Conservation (phyloP, 2,329 filamentous ascomycete species). For the Trichoderma pleuroti region DNA sequence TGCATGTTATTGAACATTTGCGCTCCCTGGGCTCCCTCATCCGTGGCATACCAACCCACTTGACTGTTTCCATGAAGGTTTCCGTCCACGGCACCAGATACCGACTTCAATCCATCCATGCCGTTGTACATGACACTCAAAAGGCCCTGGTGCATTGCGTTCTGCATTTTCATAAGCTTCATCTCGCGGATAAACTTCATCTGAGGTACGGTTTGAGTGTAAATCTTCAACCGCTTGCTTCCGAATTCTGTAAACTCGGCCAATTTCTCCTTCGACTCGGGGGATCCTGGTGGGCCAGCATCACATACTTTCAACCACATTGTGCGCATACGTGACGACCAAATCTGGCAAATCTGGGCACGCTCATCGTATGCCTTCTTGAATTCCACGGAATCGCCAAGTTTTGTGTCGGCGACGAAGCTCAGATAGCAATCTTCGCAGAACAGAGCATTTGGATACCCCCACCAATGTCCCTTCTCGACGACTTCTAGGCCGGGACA, state of each 20-base stretch:
- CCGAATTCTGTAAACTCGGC: constrained; percentile 30
- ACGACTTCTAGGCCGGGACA: constrained; percentile 31
- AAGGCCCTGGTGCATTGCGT: constrained; percentile 34
- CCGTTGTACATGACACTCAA: constrained; percentile 35
- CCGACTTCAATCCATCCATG: constrained; percentile 28
- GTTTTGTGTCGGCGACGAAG: constrained; percentile 29
- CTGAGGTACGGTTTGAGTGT: constrained; percentile 29
- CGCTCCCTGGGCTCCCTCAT: constrained; percentile 33
- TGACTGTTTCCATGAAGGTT: constrained; percentile 34
- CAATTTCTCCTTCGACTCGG: constrained; percentile 26
- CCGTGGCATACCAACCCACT: constrained; percentile 36
- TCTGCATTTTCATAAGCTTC: constrained; percentile 31
- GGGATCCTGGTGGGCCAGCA: constrained; percentile 26
- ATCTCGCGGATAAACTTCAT: constrained; percentile 29
- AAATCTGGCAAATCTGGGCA: constrained; percentile 35
- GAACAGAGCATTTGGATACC: constrained; percentile 32
- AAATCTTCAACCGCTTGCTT: constrained; percentile 28
- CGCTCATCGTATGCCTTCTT: constrained; percentile 27
- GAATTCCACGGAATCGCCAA: constrained; percentile 28
- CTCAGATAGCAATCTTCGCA: constrained; percentile 35
- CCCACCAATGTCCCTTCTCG: constrained; percentile 34
- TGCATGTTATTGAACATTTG: constrained; percentile 35
- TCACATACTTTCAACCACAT: constrained; percentile 32
- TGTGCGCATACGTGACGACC: constrained; percentile 38
- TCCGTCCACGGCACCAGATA: constrained; percentile 30